These are phyloP conservation scores for Diplodia corticola DNA, from an alignment of 2,329 filamentous ascomycete species.

Conservation along the genomic window DNA sequence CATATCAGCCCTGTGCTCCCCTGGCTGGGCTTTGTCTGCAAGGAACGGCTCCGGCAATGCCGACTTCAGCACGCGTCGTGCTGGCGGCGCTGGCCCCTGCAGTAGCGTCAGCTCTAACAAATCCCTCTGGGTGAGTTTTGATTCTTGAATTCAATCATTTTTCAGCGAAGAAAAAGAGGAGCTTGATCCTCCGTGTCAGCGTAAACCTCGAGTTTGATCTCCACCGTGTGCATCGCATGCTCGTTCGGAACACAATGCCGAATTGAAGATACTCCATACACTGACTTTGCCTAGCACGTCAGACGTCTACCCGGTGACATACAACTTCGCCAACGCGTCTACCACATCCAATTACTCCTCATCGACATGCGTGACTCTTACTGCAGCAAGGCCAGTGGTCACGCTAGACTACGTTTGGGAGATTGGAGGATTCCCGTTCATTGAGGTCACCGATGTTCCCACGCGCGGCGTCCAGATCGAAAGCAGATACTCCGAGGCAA, in stretches of 20 bases:
- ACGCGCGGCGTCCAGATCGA: constrained; percentile 36
- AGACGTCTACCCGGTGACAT: not conserved
- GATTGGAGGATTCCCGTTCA: constrained; percentile 38
- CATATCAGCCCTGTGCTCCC: not conserved
- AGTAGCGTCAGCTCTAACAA: not conserved
- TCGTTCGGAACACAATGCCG: not conserved
- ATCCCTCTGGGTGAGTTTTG: not conserved
- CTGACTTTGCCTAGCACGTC: not conserved
- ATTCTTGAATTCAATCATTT: not conserved
- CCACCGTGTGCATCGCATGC: too few species aligned
- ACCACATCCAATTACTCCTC: not conserved
- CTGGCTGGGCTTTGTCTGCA: not conserved
- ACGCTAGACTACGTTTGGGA: constrained; percentile 39
- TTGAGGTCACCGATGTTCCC: constrained; percentile 31
- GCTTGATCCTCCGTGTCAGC: not conserved
- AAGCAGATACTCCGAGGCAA: constrained; percentile 41
- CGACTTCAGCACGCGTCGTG: not conserved
- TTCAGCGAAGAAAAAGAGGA: not conserved
- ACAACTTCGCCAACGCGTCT: not conserved
- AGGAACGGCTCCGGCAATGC: not conserved
- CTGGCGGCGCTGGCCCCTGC: not conserved
- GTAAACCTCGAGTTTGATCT: not conserved
- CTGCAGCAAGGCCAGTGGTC: not conserved
- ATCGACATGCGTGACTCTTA: not conserved
- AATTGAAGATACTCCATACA: not conserved